Evolutionary conservation across 257 asterid species (phyloP).

Genomic region (Nemophila menziesii): DNA sequence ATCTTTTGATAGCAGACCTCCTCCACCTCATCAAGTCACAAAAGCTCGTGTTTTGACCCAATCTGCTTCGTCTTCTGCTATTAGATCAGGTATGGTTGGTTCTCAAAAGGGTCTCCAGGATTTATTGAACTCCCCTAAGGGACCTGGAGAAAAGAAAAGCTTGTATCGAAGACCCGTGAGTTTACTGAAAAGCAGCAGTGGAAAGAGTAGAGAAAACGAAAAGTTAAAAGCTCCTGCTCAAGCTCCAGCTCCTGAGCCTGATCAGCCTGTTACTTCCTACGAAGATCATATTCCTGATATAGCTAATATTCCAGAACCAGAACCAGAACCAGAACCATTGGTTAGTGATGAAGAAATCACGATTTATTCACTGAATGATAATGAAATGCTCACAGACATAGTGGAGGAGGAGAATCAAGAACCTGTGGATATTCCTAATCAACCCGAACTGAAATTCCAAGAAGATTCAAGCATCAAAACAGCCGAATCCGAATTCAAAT

Average conservation of each 20-base stretch:
- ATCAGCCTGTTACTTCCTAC: slow-evolving; percentile 4
- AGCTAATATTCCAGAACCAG: slow-evolving; percentile 12
- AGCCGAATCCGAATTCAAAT: slow-evolving; percentile 18
- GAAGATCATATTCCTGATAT: slow-evolving; percentile 10
- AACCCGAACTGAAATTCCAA: slow-evolving; percentile 9
- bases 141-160: slow-evolving; percentile 22
- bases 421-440: slow-evolving; percentile 2
- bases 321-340: slow-evolving; percentile 17
- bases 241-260: no score
- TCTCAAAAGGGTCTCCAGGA: slow-evolving; percentile 18
- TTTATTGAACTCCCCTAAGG: slow-evolving; percentile 21
- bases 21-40: slow-evolving; percentile 25
- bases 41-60: slow-evolving; percentile 31
- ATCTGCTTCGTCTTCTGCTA: slow-evolving; percentile 29
- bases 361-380: slow-evolving; percentile 7
- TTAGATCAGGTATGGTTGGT: slow-evolving; percentile 1
- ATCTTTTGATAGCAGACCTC: slow-evolving; percentile 53
- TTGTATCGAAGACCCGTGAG: slow-evolving; percentile 22
- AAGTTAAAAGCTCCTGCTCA: no score
- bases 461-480: slow-evolving; percentile 11
- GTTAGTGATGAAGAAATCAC: slow-evolving; percentile 23
- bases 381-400: slow-evolving; percentile 12
- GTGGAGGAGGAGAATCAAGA: slow-evolving; percentile 7
- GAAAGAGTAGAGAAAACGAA: background rate
- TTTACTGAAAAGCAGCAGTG: slow-evolving; percentile 13